Conservation (phyloP, 129 eudicot species). For the Pseudognaphalium luteoalbum region DNA sequence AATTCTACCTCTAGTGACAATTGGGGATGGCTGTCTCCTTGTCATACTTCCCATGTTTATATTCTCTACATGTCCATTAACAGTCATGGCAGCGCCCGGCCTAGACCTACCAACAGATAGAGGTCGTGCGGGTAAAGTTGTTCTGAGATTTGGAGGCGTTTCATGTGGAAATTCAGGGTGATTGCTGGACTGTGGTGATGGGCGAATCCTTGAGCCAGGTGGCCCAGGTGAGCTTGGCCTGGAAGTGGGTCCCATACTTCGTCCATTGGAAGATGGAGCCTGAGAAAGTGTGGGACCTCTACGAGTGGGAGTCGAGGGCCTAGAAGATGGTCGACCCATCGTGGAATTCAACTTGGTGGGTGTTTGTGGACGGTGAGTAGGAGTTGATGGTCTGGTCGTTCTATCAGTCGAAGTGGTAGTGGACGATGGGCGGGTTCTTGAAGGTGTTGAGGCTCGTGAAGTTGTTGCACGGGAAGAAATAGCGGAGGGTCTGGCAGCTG, state of each 20-base stretch:
- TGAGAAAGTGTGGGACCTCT: conserved; percentile 58
- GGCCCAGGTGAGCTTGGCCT: conserved; percentile 83
- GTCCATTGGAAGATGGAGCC: conserved; percentile 48
- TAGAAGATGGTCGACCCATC: conserved; percentile 46
- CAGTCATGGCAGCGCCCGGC: conserved; percentile 53
- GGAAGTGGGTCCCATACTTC: conserved; percentile 49
- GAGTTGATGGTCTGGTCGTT: conserved; percentile 82
- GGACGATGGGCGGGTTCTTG: conserved; percentile 55
- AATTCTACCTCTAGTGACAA: conserved; percentile 58
- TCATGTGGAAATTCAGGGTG: conserved; percentile 76
- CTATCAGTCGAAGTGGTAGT: conserved; percentile 41
- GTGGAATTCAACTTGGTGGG: conserved; percentile 53
- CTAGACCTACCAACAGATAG: conserved; percentile 89
- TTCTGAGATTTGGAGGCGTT: conserved; percentile 80
- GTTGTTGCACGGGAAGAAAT: conserved; percentile 51
- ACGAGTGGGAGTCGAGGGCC: conserved; percentile 90
- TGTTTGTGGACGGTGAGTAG: conserved; percentile 64
- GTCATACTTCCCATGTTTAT: conserved; percentile 32
- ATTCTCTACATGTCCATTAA: conserved; percentile 50
- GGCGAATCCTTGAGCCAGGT: conserved; percentile 46
- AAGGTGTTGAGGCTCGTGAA: conserved; percentile 74
- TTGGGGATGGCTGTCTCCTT: conserved; percentile 73
- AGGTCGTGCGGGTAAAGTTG: conserved; percentile 80
- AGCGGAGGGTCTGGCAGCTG: conserved; percentile 58
- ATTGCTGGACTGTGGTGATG: conserved; percentile 64